Evolutionary conservation across 345 rosid species (phyloP).

Genomic region (Ricinus communis): DNA sequence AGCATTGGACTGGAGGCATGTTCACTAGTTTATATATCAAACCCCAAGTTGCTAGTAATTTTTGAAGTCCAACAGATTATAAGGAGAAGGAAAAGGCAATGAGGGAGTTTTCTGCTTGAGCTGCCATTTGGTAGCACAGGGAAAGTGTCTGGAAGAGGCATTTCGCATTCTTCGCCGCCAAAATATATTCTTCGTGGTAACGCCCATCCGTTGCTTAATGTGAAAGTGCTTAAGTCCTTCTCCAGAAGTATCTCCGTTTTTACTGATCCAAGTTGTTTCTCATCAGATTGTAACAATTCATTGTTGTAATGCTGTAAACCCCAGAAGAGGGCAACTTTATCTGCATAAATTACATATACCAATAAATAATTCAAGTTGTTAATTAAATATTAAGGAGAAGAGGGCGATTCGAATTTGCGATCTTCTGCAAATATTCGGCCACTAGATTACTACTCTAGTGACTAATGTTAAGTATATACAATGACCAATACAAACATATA

Average conservation of each 20-base stretch:
- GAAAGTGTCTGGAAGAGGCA: slow-evolving; percentile 54
- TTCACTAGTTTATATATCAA: neutral
- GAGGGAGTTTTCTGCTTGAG: slow-evolving; percentile 20
- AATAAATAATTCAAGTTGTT: neutral
- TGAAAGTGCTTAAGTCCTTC: slow-evolving; percentile 43
- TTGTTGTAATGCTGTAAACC: slow-evolving; percentile 42
- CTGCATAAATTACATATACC: slow-evolving; percentile 29
- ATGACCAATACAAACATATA: no score
- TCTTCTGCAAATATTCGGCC: no score
- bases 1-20: no score
- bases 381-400: no score
- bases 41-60: neutral
- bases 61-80: slow-evolving; percentile 14
- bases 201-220: slow-evolving; percentile 56
- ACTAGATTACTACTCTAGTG: no score
- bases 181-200: slow-evolving; percentile 58
- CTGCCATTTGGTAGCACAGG: slow-evolving; percentile 49
- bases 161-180: slow-evolving; percentile 51
- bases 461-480: no score
- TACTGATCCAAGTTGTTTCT: slow-evolving; percentile 35
- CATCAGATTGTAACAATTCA: slow-evolving; percentile 35
- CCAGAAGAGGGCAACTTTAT: slow-evolving; percentile 56
- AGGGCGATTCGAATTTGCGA: no score
- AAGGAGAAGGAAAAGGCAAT: slow-evolving; percentile 18
- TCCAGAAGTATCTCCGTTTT: slow-evolving; percentile 45